Evolutionary conservation across 2,329 filamentous ascomycete genomes (phyloP).

Genomic region (Epichloe gansuensis): DNA sequence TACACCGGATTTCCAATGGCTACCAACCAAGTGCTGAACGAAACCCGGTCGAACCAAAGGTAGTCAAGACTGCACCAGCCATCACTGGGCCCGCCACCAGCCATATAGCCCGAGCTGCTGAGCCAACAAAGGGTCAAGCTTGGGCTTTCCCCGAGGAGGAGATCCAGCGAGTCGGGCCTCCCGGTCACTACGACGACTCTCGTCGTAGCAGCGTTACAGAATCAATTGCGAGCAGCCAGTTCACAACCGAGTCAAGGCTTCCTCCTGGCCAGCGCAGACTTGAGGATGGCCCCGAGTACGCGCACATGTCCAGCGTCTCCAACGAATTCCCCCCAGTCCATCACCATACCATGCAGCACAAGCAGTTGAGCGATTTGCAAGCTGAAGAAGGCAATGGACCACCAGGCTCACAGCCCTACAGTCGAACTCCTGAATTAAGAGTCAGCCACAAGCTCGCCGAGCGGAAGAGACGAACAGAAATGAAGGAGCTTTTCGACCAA

Average conservation of each 20-base stretch:
- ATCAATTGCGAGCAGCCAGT: constrained; percentile 68
- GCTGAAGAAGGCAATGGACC: constrained; percentile 39
- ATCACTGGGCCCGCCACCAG: constrained; percentile 59
- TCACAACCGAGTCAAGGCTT: constrained; percentile 59
- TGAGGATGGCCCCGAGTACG: constrained; percentile 46
- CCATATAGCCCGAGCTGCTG: constrained; percentile 56
- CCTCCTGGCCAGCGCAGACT: constrained; percentile 60
- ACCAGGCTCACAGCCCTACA: constrained; percentile 59
- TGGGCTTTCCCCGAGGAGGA: constrained; percentile 74
- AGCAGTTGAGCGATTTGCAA: constrained; percentile 54
- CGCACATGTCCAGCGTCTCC: constrained; percentile 36
- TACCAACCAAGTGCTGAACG: constrained; percentile 49
- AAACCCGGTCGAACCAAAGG: constrained; percentile 39
- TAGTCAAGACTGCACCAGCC: constrained; percentile 55
- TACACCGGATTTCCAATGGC: constrained; percentile 51
- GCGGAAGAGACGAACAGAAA: constrained; percentile 70
- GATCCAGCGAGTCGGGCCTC: constrained; percentile 35
- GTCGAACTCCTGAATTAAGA: constrained; percentile 66
- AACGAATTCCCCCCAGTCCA: constrained; percentile 48
- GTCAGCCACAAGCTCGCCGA: constrained; percentile 79
- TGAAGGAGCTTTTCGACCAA: constrained; percentile 79
- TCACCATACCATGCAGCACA: constrained; percentile 66
- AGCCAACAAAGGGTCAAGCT: constrained; percentile 69
- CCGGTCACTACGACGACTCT: constrained; percentile 44
- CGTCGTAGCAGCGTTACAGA: constrained; percentile 65